Percentiles rank a stretch among this genome's conserved stretches.
phyloP scores from a whole-genome alignment of 768 basidiomycete genomes.

The Tulasnella sp. region DNA sequence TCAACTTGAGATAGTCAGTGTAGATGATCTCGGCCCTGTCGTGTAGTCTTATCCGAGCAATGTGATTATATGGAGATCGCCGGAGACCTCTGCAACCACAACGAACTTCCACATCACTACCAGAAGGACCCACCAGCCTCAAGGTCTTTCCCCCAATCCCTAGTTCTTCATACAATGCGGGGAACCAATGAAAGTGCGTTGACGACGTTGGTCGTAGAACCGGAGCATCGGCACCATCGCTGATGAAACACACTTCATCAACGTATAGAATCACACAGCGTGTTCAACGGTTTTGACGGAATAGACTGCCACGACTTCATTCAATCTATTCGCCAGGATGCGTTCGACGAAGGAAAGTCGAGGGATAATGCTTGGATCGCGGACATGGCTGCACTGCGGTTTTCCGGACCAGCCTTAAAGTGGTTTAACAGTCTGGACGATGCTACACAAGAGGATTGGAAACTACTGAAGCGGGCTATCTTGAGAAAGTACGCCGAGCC shows the following conservation, averaged over 20 bases:
- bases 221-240: neutral
- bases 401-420: neutral
- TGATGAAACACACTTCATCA: neutral
- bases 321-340: neutral
- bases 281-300: neutral
- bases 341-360: slow-evolving; percentile 12
- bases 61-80: too few species aligned
- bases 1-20: too few species aligned
- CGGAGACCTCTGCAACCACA: too few species aligned
- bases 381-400: neutral
- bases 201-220: too few species aligned
- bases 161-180: neutral
- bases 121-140: neutral
- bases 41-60: too few species aligned
- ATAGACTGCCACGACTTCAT: neutral
- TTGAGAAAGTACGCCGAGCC: neutral
- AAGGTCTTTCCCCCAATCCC: neutral
- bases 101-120: neutral
- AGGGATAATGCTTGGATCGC: slow-evolving; percentile 1
- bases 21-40: too few species aligned
- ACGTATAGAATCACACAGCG: neutral
- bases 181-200: neutral
- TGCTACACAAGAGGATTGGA: neutral
- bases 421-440: neutral
- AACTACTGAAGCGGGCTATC: neutral